Evolutionary conservation across 2,329 filamentous ascomycete genomes (phyloP), one percentile per base, ranked within the genome.

Genomic region (Trichoderma gracile): DNA sequence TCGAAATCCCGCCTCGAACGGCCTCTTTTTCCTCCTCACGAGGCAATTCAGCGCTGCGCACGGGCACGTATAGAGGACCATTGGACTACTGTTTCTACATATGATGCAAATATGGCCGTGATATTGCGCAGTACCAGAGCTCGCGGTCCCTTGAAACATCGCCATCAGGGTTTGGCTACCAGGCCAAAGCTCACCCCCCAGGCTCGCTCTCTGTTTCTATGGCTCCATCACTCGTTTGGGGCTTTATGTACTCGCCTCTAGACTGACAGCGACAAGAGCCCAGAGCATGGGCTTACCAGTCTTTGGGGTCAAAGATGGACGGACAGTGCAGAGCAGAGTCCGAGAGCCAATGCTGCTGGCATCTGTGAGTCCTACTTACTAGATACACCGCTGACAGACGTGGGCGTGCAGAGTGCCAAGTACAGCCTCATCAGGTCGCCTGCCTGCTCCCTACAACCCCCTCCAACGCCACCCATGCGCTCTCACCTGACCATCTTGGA

Each of bases 401-500:
- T 27, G 27, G 27, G 8, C 27, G 8, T 9, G 30, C 30, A 10
- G 8, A 33, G 30, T 33, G 30, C 30, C 3, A 33, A 33, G 33
- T 40, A 60, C 21, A 59, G 57, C 33, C 46, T 60, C 57, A 42
- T 23, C 38, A 43, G 30, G 27, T 58, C 43, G 40, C 10, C 30
- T n/a, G n/a, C n/a, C n/a, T n/a, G n/a, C 30, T 9, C 10, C 40
- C 58, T 61, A 47, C 45, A 49, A 30, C 15, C 10, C 40, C 40
- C 40, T 27, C 33, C 25, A 53, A 61, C 58, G 58, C 58, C 58
- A 61, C 58, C 58, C 58, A 43, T 53, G 47, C 47, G 47, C 47
- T 12, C 58, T 61, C 58, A 61, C 58, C 58, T 61, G 58, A 61
- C 49, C 58, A 61, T 49, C 10, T 33, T 42, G 23, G 58, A 27